Evolutionary conservation across 345 rosid genomes (phyloP), one percentile per base, ranked within the genome.

Genomic region (Hibiscus tridactylites): DNA sequence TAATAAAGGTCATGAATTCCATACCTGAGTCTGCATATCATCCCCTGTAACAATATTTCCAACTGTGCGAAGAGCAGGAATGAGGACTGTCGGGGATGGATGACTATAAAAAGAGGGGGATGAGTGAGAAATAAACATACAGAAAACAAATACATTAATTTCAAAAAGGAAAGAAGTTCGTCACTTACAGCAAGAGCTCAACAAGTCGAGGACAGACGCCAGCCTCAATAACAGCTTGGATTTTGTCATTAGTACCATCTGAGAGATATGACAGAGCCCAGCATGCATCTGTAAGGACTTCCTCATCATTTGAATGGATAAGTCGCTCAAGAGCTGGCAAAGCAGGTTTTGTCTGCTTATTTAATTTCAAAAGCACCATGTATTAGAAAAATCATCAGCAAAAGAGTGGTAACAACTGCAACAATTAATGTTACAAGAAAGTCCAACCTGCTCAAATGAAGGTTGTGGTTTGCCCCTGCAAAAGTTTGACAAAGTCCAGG

Each of bases 41-140:
- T 91, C 91, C 17, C 97, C 95, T 26, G 97, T 91, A 24, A 91
- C 95, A 66, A 89, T 82, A 71, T 91, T 88, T 70, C 96, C 96
- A 80, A 90, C 85, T 2, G 91, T 86, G 63, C 93, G 96, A 60
- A 90, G 89, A 47, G 93, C 91, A 73, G 93, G 96, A 73, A 85
- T 79, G 68, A 87, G 80, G 75, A 91, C 94, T 6, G 89, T 71
- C 5, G 91, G 84, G 31, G 90, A 86, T 56, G 81, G 86, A 73
- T 89, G 91, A 75, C 96, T 90, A 59, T 37, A 1, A 21, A 21
- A 21, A 21, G 24, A 21, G 24, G 24, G 24, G 24, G 24, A 21
- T 21, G 24, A 21, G 24, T 21, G 24, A 21, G 11, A 61, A 5
- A 33, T 61, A 6, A 11, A 46, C 9, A 42, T 11, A 26, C 24